These are phyloP conservation scores for Ceratobasidium sp. DNA, from an alignment of 1,284 basidiomycete species.

Conservation along the genomic window DNA sequence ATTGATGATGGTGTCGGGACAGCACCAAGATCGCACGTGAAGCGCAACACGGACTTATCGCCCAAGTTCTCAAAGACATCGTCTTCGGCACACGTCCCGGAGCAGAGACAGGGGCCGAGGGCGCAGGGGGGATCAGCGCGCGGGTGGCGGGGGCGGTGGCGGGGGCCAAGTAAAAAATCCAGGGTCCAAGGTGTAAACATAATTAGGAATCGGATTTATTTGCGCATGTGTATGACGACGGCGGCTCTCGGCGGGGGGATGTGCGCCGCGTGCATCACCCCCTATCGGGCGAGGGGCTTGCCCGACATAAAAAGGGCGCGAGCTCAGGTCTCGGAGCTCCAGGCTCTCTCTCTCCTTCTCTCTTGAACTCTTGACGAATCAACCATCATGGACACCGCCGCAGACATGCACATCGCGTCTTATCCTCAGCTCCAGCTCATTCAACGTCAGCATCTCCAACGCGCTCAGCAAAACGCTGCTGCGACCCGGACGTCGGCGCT, in stretches of 20 bases:
- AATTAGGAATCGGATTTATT: neutral
- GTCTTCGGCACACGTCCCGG: constrained; percentile 65
- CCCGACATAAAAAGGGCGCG: constrained; percentile 23
- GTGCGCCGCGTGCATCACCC: constrained; percentile 16
- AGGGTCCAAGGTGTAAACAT: constrained; percentile 5
- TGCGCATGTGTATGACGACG: too few relatives aligned
- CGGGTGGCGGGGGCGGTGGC: constrained; percentile 42
- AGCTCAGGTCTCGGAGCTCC: neutral
- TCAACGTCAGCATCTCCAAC: constrained; percentile 39
- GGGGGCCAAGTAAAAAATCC: constrained; percentile 25
- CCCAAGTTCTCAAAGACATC: constrained; percentile 90
- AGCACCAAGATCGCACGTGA: constrained; percentile 90
- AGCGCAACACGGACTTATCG: constrained; percentile 90
- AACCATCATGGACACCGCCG: constrained; percentile 26
- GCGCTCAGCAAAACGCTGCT: constrained; percentile 28
- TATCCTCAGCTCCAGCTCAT: constrained; percentile 45
- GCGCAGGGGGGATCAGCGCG: constrained; percentile 13
- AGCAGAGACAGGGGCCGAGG: constrained; percentile 9
- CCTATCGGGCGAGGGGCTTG: constrained; percentile 27
- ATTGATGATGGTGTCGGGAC: constrained; percentile 97
- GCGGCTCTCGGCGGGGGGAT: neutral
- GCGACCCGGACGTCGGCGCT: neutral
- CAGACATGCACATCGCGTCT: constrained; percentile 38
- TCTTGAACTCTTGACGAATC: neutral
- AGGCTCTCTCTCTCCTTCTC: neutral